Evolutionary conservation across 345 rosid genomes (phyloP).

Genomic region (Eucalyptus lansdowneana): DNA sequence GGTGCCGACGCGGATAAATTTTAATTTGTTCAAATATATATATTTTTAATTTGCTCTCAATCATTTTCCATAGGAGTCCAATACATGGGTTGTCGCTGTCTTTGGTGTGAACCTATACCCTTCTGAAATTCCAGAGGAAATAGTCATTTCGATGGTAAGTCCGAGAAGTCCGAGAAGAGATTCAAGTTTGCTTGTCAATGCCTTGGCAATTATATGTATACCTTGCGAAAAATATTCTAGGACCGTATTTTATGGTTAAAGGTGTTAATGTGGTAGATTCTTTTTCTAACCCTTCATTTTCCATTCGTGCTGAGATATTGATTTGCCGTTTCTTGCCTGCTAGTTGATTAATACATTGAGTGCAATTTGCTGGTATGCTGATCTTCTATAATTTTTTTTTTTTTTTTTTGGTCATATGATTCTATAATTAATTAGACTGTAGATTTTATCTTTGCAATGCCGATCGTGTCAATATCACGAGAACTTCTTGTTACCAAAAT

Average conservation of each 20-base stretch:
- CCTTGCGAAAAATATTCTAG: too few relatives aligned
- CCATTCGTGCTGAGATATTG: too few relatives aligned
- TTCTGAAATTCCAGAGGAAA: not conserved
- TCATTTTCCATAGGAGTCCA: not conserved
- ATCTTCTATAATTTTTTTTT: not conserved
- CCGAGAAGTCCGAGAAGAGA: not conserved
- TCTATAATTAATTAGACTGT: not conserved
- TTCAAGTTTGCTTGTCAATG: not conserved
- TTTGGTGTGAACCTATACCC: not conserved
- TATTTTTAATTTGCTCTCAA: not conserved
- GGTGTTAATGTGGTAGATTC: not conserved
- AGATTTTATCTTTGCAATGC: not conserved
- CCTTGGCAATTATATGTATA: not conserved
- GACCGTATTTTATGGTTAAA: not conserved
- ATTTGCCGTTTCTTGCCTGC: not conserved
- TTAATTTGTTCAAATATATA: not conserved
- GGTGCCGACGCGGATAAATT: rapidly evolving
- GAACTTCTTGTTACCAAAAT: not conserved
- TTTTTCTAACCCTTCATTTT: not conserved
- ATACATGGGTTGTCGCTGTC: not conserved
- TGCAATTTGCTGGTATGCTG: not conserved
- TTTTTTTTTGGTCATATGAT: too few relatives aligned
- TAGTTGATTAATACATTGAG: not conserved
- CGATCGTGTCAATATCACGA: not conserved
- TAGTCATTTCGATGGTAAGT: not conserved